phyloP scores from a whole-genome alignment of 805 yeast genomes.

The Myxozyma nipponensis region DNA sequence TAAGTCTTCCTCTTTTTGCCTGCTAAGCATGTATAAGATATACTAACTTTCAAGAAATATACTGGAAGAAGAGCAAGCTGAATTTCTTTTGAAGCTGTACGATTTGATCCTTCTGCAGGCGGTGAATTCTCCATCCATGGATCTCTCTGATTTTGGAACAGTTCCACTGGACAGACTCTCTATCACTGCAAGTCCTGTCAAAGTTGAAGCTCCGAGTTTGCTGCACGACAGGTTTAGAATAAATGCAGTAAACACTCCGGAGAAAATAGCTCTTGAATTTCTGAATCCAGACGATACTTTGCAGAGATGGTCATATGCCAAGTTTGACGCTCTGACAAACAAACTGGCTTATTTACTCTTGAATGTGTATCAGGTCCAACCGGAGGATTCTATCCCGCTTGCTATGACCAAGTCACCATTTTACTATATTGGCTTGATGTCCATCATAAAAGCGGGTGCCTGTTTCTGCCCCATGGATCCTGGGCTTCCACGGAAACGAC shows the following conservation, averaged over 20 bases:
- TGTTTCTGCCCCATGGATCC: conserved; percentile 28
- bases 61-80: conserved; percentile 7
- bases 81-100: neutral
- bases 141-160: neutral
- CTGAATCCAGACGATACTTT: neutral
- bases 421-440: conserved; percentile 18
- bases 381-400: conserved; percentile 20
- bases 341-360: conserved; percentile 9
- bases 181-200: neutral
- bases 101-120: conserved; percentile 3
- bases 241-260: conserved; percentile 3
- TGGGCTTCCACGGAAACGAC: conserved; percentile 15
- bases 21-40: neutral
- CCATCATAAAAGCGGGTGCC: conserved; percentile 22
- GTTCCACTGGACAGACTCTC: neutral
- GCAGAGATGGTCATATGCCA: conserved; percentile 11
- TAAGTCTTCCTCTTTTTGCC: neutral
- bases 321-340: conserved; percentile 14
- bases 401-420: conserved; percentile 17
- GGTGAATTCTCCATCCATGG: neutral
- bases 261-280: conserved; percentile 21
- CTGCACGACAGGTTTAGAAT: conserved; percentile 18
- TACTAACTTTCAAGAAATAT: neutral
- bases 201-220: neutral
- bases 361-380: neutral